These are phyloP conservation scores for Aaosphaeria arxii DNA, from an alignment of 2,329 filamentous ascomycete genomes.

Conservation along the genomic window DNA sequence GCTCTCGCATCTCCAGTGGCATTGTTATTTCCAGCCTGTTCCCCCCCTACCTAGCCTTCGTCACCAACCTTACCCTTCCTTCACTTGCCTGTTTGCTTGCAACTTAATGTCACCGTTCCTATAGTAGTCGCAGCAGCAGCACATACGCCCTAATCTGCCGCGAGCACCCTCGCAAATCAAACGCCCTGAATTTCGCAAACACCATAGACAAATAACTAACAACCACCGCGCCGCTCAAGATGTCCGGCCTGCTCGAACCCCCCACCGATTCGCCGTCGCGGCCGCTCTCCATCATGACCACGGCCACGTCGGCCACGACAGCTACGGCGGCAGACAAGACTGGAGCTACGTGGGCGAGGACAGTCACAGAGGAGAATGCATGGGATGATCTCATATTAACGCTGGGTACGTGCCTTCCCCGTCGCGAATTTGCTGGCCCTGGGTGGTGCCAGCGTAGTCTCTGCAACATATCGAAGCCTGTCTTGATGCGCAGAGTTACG, in stretches of 20 bases:
- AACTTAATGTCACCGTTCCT: too few species aligned
- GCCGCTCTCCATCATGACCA: constrained; percentile 33
- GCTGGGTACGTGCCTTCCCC: constrained; percentile 29
- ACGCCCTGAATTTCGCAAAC: constrained; percentile 16
- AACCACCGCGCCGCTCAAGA: constrained; percentile 22
- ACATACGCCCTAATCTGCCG: constrained; percentile 1
- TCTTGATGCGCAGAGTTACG: too few species aligned
- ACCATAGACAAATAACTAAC: constrained; percentile 12
- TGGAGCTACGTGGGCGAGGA: constrained; percentile 42
- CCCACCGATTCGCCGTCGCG: constrained; percentile 25
- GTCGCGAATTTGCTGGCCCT: not conserved
- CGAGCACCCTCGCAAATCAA: not conserved
- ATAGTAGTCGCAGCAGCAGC: too few species aligned
- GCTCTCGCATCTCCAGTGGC: not conserved
- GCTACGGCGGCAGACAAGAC: constrained; percentile 39
- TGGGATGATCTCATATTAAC: constrained; percentile 50
- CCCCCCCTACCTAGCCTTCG: not conserved
- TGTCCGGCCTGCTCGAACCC: constrained; percentile 16
- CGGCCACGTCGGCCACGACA: constrained; percentile 29
- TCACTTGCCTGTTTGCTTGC: too few species aligned
- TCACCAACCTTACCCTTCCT: not conserved
- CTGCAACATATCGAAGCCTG: not conserved
- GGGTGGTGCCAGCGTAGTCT: constrained; percentile 6
- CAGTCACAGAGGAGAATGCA: constrained; percentile 40
- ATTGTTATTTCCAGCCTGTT: not conserved